Evolutionary conservation across 306 rosid species (phyloP).

Genomic region (Casuarina glauca): DNA sequence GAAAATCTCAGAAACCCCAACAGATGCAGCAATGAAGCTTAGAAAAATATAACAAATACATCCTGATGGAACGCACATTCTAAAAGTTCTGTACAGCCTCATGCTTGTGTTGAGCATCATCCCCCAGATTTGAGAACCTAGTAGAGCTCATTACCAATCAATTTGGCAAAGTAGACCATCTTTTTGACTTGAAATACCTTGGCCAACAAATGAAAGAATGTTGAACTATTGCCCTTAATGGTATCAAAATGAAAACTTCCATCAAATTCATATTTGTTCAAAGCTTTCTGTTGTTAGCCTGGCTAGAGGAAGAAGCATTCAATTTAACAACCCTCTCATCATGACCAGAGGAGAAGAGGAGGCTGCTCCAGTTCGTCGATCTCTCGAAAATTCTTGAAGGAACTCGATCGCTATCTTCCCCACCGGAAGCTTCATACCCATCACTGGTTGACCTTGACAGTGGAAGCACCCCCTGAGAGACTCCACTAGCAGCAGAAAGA

Average conservation of each 20-base stretch:
- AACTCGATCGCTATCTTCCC: slow-evolving; percentile 93
- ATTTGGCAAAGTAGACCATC: slow-evolving; percentile 33
- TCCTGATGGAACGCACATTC: slow-evolving; percentile 13
- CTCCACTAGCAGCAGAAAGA: slow-evolving; percentile 42
- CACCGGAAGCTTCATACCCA: slow-evolving; percentile 97
- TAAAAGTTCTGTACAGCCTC: slow-evolving; percentile 50
- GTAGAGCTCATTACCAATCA: slow-evolving; percentile 23
- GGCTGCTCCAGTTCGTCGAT: slow-evolving; percentile 76
- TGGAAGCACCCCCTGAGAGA: slow-evolving; percentile 56
- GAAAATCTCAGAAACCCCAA: slow-evolving; percentile 31
- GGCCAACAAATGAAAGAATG: slow-evolving; percentile 80
- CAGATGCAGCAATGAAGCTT: slow-evolving; percentile 14
- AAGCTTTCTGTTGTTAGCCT: slow-evolving; percentile 53
- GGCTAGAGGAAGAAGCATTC: slow-evolving; percentile 62
- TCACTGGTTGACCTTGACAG: slow-evolving; percentile 92
- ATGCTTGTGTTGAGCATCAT: slow-evolving; percentile 20
- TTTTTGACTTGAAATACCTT: slow-evolving; percentile 36
- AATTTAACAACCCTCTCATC: slow-evolving; percentile 56
- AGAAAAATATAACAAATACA: slow-evolving; percentile 23
- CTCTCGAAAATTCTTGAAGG: slow-evolving; percentile 75
- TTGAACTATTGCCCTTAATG: slow-evolving; percentile 42
- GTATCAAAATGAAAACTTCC: slow-evolving; percentile 40
- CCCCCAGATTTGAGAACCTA: slow-evolving; percentile 34
- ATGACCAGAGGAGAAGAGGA: slow-evolving; percentile 66
- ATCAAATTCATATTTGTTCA: slow-evolving; percentile 42